These are phyloP conservation scores for Pseudopithomyces maydicus DNA, from an alignment of 2,329 filamentous ascomycete genomes.

Conservation along the genomic window DNA sequence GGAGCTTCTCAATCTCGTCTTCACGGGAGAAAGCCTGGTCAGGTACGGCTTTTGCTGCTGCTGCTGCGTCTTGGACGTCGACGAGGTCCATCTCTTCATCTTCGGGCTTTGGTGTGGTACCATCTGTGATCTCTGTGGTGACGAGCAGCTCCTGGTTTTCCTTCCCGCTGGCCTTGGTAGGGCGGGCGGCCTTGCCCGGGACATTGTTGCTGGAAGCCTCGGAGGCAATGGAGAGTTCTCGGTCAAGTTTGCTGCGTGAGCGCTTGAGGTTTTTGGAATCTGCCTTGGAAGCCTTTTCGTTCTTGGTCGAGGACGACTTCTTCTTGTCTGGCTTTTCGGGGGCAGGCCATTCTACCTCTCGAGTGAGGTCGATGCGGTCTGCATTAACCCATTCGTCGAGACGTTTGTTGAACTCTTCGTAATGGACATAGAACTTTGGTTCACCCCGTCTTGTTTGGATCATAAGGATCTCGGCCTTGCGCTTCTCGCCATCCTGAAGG, in stretches of 20 bases:
- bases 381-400: conserved; percentile 86
- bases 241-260: conserved; percentile 52
- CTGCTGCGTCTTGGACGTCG: conserved; percentile 58
- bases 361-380: conserved; percentile 79
- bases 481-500: conserved; percentile 74
- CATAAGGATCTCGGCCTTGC: conserved; percentile 95
- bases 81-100: conserved; percentile 59
- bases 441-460: conserved; percentile 89
- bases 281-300: conserved; percentile 49
- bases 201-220: conserved; percentile 59
- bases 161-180: conserved; percentile 64
- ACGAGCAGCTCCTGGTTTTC: conserved; percentile 61
- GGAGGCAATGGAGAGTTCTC: conserved; percentile 61
- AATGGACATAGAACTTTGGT: conserved; percentile 93
- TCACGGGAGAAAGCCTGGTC: conserved; percentile 71
- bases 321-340: conserved; percentile 88
- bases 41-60: conserved; percentile 57
- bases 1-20: conserved; percentile 94
- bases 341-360: conserved; percentile 95
- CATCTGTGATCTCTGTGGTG: conserved; percentile 54
- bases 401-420: conserved; percentile 97
- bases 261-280: conserved; percentile 54
- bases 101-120: conserved; percentile 54
- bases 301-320: conserved; percentile 59
- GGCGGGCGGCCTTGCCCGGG: conserved; percentile 51